Evolutionary conservation across 352 stramenopile species (phyloP), one percentile per base, ranked within the genome.

Genomic region (Phytophthora parvispora): DNA sequence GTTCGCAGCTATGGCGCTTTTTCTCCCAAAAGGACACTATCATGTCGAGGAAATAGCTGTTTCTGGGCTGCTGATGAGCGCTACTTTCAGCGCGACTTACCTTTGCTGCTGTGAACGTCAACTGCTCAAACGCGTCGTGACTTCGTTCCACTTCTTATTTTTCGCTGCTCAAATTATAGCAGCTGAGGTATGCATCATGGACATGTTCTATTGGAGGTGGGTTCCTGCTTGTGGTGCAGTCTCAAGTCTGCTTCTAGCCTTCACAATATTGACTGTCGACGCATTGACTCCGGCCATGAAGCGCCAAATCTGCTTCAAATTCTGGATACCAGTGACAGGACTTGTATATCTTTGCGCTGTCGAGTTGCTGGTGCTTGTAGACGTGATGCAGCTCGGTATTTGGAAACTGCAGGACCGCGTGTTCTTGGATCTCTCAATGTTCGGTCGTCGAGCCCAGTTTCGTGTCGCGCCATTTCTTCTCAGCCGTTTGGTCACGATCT

Each of bases 391-490:
- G 51, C 15, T 38, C 4, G 29, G 27, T 3, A n/a, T 43, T 6
- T 62, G 18, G 50, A 31, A 62, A 15, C 60, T 68, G 12, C 52
- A 56, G 25, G 61, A 69, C 36, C 61, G 51, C n/a, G 52, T 63
- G 20, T 42, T 69, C 20, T 24, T 60, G 31, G 61, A 69, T 13
- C 22, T 48, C 15, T 28, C 29, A 16, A 24, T 68, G 18, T 29
- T 62, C 18, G 38, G 28, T 8, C 40, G 20, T 6, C 31, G 24
- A 24, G 25, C 25, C 6, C 50, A 56, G 22, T 68, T 62, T 53
- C 60, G 57, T 16, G 50, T 61, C 0, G 60, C 38, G 1, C 60
- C 60, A 7, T 68, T 68, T 42, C 29, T 62, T 4, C 22, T 61
- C 13, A 62, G 60, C 16, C 60, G 60, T 12, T 31, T 62, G 32